Evolutionary conservation across 2,329 filamentous ascomycete species (phyloP).

Genomic region (Epichloe festucae): DNA sequence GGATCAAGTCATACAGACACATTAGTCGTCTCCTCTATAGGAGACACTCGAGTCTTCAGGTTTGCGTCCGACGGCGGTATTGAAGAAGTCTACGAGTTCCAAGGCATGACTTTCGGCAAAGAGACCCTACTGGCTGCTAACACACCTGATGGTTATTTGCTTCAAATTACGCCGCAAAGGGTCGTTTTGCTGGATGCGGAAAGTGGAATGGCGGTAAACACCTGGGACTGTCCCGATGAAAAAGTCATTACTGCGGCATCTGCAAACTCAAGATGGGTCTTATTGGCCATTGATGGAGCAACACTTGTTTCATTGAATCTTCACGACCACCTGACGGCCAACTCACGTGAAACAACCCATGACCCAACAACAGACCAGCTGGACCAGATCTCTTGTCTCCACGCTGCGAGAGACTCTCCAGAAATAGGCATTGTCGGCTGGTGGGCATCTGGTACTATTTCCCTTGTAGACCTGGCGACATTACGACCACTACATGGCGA

Average conservation of each 20-base stretch:
- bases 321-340: constrained; percentile 40
- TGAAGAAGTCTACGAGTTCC: constrained; percentile 71
- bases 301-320: constrained; percentile 57
- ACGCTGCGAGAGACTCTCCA: constrained; percentile 51
- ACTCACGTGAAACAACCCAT: constrained; percentile 46
- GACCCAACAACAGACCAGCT: constrained; percentile 21
- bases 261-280: constrained; percentile 53
- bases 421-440: constrained; percentile 71
- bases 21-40: constrained; percentile 67
- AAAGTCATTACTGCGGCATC: constrained; percentile 64
- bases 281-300: constrained; percentile 68
- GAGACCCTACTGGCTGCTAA: constrained; percentile 62
- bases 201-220: constrained; percentile 37
- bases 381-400: constrained; percentile 76
- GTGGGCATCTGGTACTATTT: constrained; percentile 72
- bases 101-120: constrained; percentile 54
- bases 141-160: constrained; percentile 45
- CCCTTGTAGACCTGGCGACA: constrained; percentile 55
- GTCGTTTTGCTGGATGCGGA: constrained; percentile 52
- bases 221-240: constrained; percentile 40
- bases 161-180: constrained; percentile 62
- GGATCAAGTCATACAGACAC: constrained; percentile 46
- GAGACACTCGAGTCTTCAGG: constrained; percentile 69
- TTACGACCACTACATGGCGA: constrained; percentile 55
- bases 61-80: constrained; percentile 66